Base-by-base conservation (phyloP, 2,329 filamentous ascomycete species). In the Microsporum audouinii region DNA sequence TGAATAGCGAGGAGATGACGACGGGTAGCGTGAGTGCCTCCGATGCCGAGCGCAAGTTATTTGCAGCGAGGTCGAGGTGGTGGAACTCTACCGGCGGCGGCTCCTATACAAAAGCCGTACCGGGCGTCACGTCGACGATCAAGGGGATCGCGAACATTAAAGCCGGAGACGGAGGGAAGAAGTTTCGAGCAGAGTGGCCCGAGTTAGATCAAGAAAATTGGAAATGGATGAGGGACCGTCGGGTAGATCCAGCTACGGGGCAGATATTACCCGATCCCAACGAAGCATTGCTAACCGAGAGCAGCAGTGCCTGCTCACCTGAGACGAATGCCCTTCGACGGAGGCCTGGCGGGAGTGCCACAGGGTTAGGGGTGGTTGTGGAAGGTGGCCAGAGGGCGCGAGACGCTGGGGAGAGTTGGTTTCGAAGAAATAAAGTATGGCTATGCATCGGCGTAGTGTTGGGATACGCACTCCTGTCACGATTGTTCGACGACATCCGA, bases 1-100 rank as follows among this genome's bases (percentile, higher is more conserved):
- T 99, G 94, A 97, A 92, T 1, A 90, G 89, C 66, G 92, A 99
- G 71, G 94, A 99, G 78, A 96, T 97, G 88, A 99, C 94, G 0
- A 97, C 94, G 0, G 94, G 94, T 1, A 91, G 87, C 34, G 84
- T 99, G 34, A 86, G 87, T 4, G 89, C 86, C 17, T 87, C 84
- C 0, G 83, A 89, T 57, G 79, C 82, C 2, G 91, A 97, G 78
- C 84, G 92, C 63, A 87, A 84, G 72, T 82, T 87, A 68, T 84
- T 91, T 57, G 91, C 94, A 0, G 80, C 82, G 29, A 82, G 88
- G 64, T 89, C 89, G 14, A 80, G 89, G 60, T 99, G 94, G 94
- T 97, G 91, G 91, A 99, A 99, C 76, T 89, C 86, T 38, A 97
- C 92, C 0, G 91, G 92, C 45, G 91, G 90, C 59, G 92, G 92